Evolutionary conservation across 768 basidiomycete species (phyloP), one percentile per base, ranked within the genome.

Genomic region (Ramaria rubella): DNA sequence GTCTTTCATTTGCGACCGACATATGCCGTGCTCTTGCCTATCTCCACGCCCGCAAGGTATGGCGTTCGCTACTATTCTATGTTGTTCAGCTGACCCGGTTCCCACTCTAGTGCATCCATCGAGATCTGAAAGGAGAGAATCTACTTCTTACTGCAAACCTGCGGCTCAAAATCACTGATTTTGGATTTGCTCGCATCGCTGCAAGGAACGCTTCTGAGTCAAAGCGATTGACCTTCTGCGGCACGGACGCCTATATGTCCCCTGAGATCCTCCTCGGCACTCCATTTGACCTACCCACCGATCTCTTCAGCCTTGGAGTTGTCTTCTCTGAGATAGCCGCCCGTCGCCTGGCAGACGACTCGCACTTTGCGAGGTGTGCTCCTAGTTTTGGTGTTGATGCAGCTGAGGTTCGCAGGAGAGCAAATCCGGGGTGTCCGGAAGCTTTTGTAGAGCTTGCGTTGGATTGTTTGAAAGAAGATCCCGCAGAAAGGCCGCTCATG

Each of bases 111-210:
- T 75, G 74, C 59, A 74, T 78, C 52, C 77, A 78, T 59, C 69
- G 76, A 9, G 95, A 99, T 71, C 78, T 99, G 61, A 99, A 99
- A 70, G 94, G 94, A 34, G 95, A 98, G 74, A 99, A 99, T 63
- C 78, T 98, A 26, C 82, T 98, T n/a, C 85, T 97, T 21, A 97
- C 94, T 0, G 73, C 86, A 34, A 99, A 99, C 64, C 90, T 92
- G 21, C 83, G 95, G 43, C 78, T 98, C 65, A 99, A 98, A 75
- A 86, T 97, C 63, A 96, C 94, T n/a, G 95, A 99, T 67, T 99
- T 99, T 70, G 95, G 95, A 1, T 95, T 97, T 63, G 93, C 94
- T 4, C 81, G 95, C 33, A 96, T 98, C 64, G 92, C 92, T 0
- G 93, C 93, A 0, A 81, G 88, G 40, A 95, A 90, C 64, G 90